These are phyloP conservation scores for Kodamaea jinghongensis DNA, from an alignment of 805 yeast genomes.

Conservation along the genomic window DNA sequence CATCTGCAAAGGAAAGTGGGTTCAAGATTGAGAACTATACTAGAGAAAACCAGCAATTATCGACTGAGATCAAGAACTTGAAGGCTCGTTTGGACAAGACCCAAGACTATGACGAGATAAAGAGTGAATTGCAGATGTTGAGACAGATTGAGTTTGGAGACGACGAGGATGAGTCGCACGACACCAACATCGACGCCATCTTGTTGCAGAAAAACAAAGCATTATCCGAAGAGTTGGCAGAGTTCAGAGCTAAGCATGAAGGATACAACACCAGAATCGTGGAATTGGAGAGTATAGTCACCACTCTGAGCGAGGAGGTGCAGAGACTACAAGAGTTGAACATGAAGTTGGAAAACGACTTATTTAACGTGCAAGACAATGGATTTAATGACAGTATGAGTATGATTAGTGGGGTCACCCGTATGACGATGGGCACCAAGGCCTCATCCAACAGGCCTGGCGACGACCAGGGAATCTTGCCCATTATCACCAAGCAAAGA, in stretches of 20 bases:
- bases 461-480: slow-evolving; percentile 48
- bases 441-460: slow-evolving; percentile 16
- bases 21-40: slow-evolving; percentile 37
- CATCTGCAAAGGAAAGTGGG: slow-evolving; percentile 20
- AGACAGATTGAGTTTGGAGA: slow-evolving; percentile 74
- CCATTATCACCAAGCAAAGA: slow-evolving; percentile 90
- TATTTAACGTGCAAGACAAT: slow-evolving; percentile 54
- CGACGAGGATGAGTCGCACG: slow-evolving; percentile 33
- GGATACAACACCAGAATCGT: slow-evolving; percentile 40
- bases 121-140: slow-evolving; percentile 68
- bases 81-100: slow-evolving; percentile 49
- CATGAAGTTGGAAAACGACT: slow-evolving; percentile 68
- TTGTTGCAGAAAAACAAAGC: slow-evolving; percentile 69
- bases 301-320: slow-evolving; percentile 35
- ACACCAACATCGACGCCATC: slow-evolving; percentile 49
- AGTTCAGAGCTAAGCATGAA: slow-evolving; percentile 57
- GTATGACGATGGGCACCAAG: slow-evolving; percentile 21
- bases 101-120: slow-evolving; percentile 76
- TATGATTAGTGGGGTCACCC: slow-evolving; percentile 58
- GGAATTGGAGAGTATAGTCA: slow-evolving; percentile 38
- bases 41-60: slow-evolving; percentile 47
- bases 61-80: slow-evolving; percentile 50
- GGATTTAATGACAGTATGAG: slow-evolving; percentile 63
- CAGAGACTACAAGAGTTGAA: slow-evolving; percentile 46
- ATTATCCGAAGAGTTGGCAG: slow-evolving; percentile 67